Conservation (phyloP, 2,329 filamentous ascomycete genomes). For the Pseudogymnoascus sp. region DNA sequence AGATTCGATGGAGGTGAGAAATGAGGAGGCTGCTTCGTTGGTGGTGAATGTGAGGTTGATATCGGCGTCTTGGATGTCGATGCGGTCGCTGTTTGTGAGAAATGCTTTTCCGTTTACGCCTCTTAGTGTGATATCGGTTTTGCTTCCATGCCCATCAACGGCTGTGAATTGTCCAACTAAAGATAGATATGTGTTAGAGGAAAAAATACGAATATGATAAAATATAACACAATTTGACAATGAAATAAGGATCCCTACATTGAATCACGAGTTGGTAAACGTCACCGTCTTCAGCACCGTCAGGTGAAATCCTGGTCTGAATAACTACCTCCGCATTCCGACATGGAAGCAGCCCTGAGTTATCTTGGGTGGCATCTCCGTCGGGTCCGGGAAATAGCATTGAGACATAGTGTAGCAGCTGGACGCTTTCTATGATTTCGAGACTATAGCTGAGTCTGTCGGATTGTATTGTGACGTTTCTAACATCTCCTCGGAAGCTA, state of each 20-base stretch:
- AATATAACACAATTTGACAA: no score
- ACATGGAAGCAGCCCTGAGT: constrained; percentile 5
- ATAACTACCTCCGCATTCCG: constrained; percentile 10
- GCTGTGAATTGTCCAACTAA: not conserved
- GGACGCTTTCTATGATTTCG: not conserved
- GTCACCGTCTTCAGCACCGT: not conserved
- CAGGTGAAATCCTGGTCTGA: not conserved
- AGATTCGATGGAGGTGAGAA: not conserved
- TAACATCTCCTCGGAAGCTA: not conserved
- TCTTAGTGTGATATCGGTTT: not conserved
- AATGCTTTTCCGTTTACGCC: not conserved
- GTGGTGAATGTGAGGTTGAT: not conserved
- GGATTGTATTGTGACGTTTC: not conserved
- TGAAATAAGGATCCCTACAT: not conserved
- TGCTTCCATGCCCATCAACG: not conserved
- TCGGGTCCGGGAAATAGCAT: not conserved
- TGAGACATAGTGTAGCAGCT: not conserved
- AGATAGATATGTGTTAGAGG: not conserved
- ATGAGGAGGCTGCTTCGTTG: not conserved
- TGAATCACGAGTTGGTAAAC: constrained; percentile 6
- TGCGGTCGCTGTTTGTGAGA: not conserved
- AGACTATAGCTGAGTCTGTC: not conserved
- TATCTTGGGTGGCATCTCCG: not conserved
- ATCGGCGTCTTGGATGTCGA: not conserved
- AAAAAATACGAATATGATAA: not conserved